Evolutionary conservation across 2,329 filamentous ascomycete species (phyloP).

Genomic region (Cryphonectria carpinicola): DNA sequence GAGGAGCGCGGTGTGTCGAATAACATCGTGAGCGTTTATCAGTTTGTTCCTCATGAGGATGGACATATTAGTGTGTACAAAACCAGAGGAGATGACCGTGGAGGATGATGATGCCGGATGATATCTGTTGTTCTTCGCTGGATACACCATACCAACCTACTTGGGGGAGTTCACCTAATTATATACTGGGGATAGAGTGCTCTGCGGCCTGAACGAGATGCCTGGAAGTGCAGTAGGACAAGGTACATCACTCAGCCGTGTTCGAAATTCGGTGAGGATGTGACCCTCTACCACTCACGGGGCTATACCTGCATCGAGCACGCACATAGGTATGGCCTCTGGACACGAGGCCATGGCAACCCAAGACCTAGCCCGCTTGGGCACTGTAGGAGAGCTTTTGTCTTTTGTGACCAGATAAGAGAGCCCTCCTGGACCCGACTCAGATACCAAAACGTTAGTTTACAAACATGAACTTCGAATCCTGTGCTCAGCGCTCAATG

Average conservation of each 20-base stretch:
- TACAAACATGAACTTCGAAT: not conserved
- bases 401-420: not conserved
- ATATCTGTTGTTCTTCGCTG: not conserved
- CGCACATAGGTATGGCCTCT: not conserved
- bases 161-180: not conserved
- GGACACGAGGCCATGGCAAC: not conserved
- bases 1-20: not conserved
- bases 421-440: not conserved
- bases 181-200: not conserved
- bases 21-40: constrained; percentile 27
- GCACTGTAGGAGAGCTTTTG: not conserved
- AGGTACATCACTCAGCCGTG: not conserved
- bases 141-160: not conserved
- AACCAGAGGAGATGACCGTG: constrained; percentile 9
- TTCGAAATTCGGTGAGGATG: not conserved
- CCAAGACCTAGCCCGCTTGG: not conserved
- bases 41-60: constrained; percentile 30
- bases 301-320: not conserved
- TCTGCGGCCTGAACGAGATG: not conserved
- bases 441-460: not conserved
- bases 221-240: not conserved
- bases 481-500: not conserved
- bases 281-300: not conserved
- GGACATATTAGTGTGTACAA: constrained; percentile 30
- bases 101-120: not conserved